Conservation (phyloP, 2,329 filamentous ascomycete genomes). For the Phaeosphaeria sp. region DNA sequence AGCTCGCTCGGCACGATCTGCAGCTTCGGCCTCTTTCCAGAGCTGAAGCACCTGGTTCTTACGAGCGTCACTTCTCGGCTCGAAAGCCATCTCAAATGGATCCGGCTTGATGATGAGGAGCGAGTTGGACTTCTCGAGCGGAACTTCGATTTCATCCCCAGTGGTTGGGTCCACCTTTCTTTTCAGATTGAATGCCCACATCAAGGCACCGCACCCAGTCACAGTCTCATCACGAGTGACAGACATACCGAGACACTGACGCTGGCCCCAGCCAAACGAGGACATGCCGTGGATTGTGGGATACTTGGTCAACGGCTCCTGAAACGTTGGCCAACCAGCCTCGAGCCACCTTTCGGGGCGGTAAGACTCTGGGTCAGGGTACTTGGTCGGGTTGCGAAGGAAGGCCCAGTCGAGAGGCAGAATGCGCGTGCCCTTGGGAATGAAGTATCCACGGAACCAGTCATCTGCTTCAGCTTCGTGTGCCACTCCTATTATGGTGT, state of each 20-base stretch:
- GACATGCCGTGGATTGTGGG: constrained; percentile 70
- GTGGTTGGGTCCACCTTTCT: constrained; percentile 56
- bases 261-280: constrained; percentile 70
- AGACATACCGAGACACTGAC: constrained; percentile 68
- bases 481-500: constrained; percentile 51
- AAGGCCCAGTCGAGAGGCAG: constrained; percentile 46
- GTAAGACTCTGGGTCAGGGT: constrained; percentile 69
- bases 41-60: constrained; percentile 37
- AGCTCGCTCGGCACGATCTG: constrained; percentile 44
- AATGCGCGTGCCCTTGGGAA: constrained; percentile 55
- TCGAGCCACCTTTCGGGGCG: constrained; percentile 70
- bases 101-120: constrained; percentile 66
- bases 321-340: constrained; percentile 68
- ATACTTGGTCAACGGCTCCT: constrained; percentile 68
- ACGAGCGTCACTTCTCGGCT: constrained; percentile 55
- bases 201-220: constrained; percentile 59
- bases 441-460: constrained; percentile 57
- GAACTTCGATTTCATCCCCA: constrained; percentile 52
- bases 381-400: constrained; percentile 60
- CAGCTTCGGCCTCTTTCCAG: constrained; percentile 46
- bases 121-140: constrained; percentile 60
- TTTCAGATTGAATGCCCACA: constrained; percentile 57
- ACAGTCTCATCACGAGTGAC: constrained; percentile 65
- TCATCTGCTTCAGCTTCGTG: constrained; percentile 61
- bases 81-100: constrained; percentile 62